phyloP scores from a whole-genome alignment of 129 eudicot species.

The Helichrysum umbraculigerum region DNA sequence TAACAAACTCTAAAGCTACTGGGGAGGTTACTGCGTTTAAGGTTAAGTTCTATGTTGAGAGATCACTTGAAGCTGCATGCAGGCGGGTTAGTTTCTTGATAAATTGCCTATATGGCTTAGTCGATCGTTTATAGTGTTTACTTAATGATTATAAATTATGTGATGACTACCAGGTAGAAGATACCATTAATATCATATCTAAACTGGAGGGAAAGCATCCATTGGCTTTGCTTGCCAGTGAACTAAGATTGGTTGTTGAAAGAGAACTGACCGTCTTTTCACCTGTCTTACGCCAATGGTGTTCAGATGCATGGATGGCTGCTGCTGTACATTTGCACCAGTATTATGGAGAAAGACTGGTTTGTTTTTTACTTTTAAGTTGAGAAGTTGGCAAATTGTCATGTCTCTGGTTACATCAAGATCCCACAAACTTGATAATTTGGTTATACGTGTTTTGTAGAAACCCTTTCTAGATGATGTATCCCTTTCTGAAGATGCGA shows the following conservation, averaged over 20 bases:
- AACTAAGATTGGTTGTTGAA: slow-evolving; percentile 56
- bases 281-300: slow-evolving; percentile 66
- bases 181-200: slow-evolving; percentile 48
- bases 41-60: slow-evolving; percentile 55
- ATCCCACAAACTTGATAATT: slow-evolving; percentile 13
- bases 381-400: neutral
- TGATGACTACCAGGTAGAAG: slow-evolving; percentile 44
- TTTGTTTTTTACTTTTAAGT: slow-evolving; percentile 31
- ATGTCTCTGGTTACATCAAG: slow-evolving; percentile 9
- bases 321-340: slow-evolving; percentile 60
- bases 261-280: slow-evolving; percentile 54
- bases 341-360: slow-evolving; percentile 83
- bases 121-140: neutral
- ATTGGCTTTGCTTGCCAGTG: slow-evolving; percentile 75
- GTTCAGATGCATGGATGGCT: slow-evolving; percentile 67
- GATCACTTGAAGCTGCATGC: slow-evolving; percentile 71
- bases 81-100: slow-evolving; percentile 58
- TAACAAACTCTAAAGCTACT: slow-evolving; percentile 36
- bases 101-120: neutral
- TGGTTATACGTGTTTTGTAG: slow-evolving; percentile 38
- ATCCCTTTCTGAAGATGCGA: slow-evolving; percentile 75
- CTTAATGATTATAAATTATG: slow-evolving; percentile 17
- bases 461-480: slow-evolving; percentile 60
- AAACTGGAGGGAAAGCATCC: slow-evolving; percentile 54
- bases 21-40: slow-evolving; percentile 36